A percentile compares a stretch with the other conserved stretches of the same genome.
Evolutionary conservation across 441 rosid species (phyloP).

Genomic region (Pelargonium australe): DNA sequence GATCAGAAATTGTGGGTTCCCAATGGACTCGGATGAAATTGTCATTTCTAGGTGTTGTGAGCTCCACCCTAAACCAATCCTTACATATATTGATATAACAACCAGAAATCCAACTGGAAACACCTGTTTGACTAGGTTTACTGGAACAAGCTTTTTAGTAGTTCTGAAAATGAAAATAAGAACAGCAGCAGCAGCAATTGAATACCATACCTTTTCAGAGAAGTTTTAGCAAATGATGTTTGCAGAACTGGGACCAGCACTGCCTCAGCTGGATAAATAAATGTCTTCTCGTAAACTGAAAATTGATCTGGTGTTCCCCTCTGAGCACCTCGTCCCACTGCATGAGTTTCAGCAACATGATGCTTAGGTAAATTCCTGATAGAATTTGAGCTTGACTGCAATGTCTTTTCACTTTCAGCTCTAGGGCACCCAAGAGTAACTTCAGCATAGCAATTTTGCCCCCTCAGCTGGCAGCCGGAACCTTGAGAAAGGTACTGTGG

Average conservation of each 20-base stretch:
- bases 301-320: slow-evolving; percentile 43
- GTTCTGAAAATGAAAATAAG: slow-evolving; percentile 1
- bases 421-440: slow-evolving; percentile 77
- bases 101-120: slow-evolving; percentile 4
- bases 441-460: slow-evolving; percentile 72
- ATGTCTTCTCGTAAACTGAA: slow-evolving; percentile 52
- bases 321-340: slow-evolving; percentile 50
- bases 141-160: slow-evolving; percentile 8
- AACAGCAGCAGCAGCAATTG: slow-evolving; percentile 13
- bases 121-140: slow-evolving; percentile 15
- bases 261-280: slow-evolving; percentile 89
- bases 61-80: neutral
- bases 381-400: slow-evolving; percentile 37
- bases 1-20: too few species aligned
- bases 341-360: slow-evolving; percentile 55
- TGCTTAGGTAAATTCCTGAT: slow-evolving; percentile 48
- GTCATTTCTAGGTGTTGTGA: neutral
- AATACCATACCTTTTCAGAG: slow-evolving; percentile 66
- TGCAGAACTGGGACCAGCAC: slow-evolving; percentile 89
- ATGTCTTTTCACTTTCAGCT: slow-evolving; percentile 42
- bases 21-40: too few species aligned
- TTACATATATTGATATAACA: slow-evolving; percentile 1
- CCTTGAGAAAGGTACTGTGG: slow-evolving; percentile 69
- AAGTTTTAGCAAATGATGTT: slow-evolving; percentile 79
- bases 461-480: slow-evolving; percentile 51